Evolutionary conservation across 2,329 filamentous ascomycete genomes (phyloP).

Genomic region (Exophiala dermatitidis): DNA sequence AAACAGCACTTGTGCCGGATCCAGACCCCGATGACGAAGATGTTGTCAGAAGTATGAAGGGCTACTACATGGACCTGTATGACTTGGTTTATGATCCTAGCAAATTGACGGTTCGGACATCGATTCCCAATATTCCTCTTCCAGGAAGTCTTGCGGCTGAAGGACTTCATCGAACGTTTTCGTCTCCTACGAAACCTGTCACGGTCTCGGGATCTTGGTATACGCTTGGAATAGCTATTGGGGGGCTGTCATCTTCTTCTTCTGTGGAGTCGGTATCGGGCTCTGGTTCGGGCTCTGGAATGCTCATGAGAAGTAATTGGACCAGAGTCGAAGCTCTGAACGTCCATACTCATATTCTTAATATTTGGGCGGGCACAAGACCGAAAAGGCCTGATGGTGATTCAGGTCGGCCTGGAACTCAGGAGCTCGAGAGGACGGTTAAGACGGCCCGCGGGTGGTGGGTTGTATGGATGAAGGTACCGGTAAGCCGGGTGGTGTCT

Average conservation of each 20-base stretch:
- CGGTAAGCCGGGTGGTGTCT: too few relatives aligned
- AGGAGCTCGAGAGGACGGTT: conserved; percentile 53
- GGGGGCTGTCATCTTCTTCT: conserved; percentile 12
- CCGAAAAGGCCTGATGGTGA: background rate
- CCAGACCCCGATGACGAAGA: background rate
- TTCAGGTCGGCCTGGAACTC: conserved; percentile 27
- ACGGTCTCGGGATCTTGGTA: conserved; percentile 26
- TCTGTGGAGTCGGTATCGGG: background rate
- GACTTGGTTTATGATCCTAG: conserved; percentile 56
- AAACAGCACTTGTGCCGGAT: conserved; percentile 9
- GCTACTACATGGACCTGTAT: conserved; percentile 38
- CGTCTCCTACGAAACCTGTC: conserved; percentile 6
- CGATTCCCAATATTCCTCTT: conserved; percentile 57
- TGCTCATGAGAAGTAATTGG: conserved; percentile 18
- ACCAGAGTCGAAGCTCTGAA: conserved; percentile 52
- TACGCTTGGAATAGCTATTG: conserved; percentile 25
- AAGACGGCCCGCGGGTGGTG: conserved; percentile 61
- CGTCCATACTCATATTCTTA: conserved; percentile 54
- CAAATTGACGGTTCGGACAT: conserved; percentile 52
- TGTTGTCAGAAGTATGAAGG: background rate
- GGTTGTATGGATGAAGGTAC: conserved; percentile 55
- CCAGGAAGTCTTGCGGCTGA: conserved; percentile 35
- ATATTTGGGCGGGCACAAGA: conserved; percentile 49
- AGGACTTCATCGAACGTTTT: conserved; percentile 14
- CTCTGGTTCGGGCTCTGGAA: background rate